Evolutionary conservation across 2,329 filamentous ascomycete genomes (phyloP).

Genomic region (Blastomyces gilchristii): DNA sequence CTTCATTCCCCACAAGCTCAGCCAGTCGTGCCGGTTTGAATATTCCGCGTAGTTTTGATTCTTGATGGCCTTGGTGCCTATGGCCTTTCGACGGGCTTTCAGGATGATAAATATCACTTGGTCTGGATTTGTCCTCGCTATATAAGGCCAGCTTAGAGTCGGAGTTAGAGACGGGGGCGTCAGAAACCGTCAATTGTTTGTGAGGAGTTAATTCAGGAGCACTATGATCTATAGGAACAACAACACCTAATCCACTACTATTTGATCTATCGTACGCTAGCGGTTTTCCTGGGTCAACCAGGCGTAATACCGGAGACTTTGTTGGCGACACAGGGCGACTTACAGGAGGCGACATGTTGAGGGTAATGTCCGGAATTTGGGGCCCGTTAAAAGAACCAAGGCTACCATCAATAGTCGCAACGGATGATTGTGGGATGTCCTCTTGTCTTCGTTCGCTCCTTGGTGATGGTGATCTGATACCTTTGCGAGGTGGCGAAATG

Average conservation of each 20-base stretch:
- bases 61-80: conserved; percentile 27
- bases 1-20: conserved; percentile 57
- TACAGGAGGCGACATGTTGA: background rate
- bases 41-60: conserved; percentile 59
- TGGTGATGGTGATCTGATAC: background rate
- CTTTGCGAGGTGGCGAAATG: background rate
- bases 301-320: background rate
- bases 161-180: background rate
- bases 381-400: background rate
- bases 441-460: background rate
- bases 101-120: background rate
- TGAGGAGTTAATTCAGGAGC: background rate
- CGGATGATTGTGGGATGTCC: background rate
- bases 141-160: background rate
- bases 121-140: background rate
- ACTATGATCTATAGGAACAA: background rate
- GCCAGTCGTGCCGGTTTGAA: conserved; percentile 70
- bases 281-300: background rate
- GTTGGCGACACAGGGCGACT: conserved; percentile 3
- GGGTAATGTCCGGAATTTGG: background rate
- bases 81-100: conserved; percentile 18
- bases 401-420: conserved; percentile 1
- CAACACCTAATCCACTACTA: background rate
- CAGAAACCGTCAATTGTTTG: background rate
- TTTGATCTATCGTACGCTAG: background rate